Conservation (phyloP, 2,329 filamentous ascomycete species). For the Xylaria sp. region DNA sequence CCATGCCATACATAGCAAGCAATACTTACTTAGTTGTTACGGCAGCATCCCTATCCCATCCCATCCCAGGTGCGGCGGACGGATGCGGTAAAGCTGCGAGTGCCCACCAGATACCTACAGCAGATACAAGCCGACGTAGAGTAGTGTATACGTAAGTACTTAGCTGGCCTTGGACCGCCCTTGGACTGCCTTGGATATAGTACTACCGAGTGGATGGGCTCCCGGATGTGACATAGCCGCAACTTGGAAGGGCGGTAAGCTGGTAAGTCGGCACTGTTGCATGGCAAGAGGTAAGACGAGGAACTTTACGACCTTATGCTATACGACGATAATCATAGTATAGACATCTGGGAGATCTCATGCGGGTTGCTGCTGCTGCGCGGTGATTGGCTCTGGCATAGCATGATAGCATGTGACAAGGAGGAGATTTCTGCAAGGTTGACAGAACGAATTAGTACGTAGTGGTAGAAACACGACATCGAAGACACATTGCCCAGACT, state of each 20-base stretch:
- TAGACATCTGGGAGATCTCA: no score
- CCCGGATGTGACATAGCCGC: constrained; percentile 3
- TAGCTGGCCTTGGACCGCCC: no score
- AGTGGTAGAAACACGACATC: no score
- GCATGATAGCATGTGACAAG: constrained; percentile 14
- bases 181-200: not conserved
- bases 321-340: not conserved
- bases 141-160: no score
- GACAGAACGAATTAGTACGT: not conserved
- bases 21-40: no score
- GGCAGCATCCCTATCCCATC: no score
- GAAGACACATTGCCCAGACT: no score
- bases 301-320: not conserved
- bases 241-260: constrained; percentile 7
- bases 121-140: no score
- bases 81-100: no score
- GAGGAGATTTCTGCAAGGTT: constrained; percentile 13
- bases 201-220: constrained; percentile 13
- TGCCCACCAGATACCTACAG: no score
- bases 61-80: no score
- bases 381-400: constrained; percentile 15
- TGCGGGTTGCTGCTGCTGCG: not conserved
- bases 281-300: constrained; percentile 3
- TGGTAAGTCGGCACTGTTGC: constrained; percentile 7
- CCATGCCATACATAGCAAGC: no score